These are phyloP conservation scores for Pyrenophora seminiperda DNA, from an alignment of 2,329 filamentous ascomycete species.

Conservation along the genomic window DNA sequence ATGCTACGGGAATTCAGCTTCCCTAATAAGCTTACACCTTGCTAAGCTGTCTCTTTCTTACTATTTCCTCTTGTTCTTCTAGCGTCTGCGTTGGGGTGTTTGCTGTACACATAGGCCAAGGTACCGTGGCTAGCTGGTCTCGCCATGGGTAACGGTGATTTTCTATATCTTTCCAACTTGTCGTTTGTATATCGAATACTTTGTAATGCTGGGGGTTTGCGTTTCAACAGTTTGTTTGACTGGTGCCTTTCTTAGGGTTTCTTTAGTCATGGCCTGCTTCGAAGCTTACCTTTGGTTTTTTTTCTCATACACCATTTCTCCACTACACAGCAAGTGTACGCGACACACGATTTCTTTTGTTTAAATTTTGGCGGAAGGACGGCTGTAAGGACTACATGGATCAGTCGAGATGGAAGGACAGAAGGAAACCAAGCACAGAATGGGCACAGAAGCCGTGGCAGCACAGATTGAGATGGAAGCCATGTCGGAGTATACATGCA, in stretches of 20 bases:
- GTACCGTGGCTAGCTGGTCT: constrained; percentile 35
- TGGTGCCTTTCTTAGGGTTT: constrained; percentile 9
- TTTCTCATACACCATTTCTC: constrained; percentile 17
- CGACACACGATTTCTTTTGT: constrained; percentile 30
- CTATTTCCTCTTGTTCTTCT: constrained; percentile 14
- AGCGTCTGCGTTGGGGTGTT: constrained; percentile 18
- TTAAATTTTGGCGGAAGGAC: neutral
- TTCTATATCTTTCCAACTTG: constrained; percentile 15
- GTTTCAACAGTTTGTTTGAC: constrained; percentile 19
- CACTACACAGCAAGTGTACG: constrained; percentile 31
- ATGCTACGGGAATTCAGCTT: constrained; percentile 38
- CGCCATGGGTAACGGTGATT: constrained; percentile 14
- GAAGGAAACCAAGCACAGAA: neutral
- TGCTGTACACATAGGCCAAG: constrained; percentile 16
- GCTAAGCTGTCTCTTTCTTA: constrained; percentile 15
- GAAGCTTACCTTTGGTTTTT: constrained; percentile 3
- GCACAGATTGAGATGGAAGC: neutral
- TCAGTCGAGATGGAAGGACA: neutral
- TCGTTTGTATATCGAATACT: constrained; percentile 9
- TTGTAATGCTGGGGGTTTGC: constrained; percentile 28
- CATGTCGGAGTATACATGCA: neutral
- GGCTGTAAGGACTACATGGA: neutral
- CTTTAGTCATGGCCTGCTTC: constrained; percentile 9
- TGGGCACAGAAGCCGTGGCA: neutral
- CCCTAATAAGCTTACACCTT: constrained; percentile 33